Conservation (phyloP, 2,329 filamentous ascomycete species). For the Colletotrichum trifolii region DNA sequence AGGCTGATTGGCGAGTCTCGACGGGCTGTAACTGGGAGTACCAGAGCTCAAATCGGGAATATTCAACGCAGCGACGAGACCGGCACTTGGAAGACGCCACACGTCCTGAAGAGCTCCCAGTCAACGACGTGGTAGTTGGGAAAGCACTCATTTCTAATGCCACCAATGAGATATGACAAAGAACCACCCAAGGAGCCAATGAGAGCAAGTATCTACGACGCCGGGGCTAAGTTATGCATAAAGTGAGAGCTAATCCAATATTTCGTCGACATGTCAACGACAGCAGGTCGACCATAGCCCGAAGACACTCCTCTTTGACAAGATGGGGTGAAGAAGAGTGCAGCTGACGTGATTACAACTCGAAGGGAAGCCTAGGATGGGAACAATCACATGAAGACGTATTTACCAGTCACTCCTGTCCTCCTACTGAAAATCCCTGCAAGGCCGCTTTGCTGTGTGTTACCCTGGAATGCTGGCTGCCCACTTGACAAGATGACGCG, state of each 20-base stretch:
- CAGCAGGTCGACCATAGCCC: background rate
- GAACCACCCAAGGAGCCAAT: background rate
- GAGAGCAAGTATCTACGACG: background rate
- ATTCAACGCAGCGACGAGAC: background rate
- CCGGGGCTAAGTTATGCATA: conserved; percentile 28
- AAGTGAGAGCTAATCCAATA: background rate
- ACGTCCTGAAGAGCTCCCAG: too few species aligned
- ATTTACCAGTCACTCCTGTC: too few species aligned
- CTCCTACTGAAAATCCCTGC: too few species aligned
- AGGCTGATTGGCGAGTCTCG: too few species aligned
- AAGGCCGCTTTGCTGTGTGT: too few species aligned
- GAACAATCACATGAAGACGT: too few species aligned
- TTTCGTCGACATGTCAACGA: background rate
- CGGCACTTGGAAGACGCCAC: conserved; percentile 3
- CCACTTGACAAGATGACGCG: too few species aligned
- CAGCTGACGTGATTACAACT: background rate
- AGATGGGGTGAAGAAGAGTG: background rate
- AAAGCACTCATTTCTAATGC: background rate
- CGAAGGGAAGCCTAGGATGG: too few species aligned
- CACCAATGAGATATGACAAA: background rate
- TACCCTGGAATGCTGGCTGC: too few species aligned
- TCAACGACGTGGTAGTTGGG: too few species aligned
- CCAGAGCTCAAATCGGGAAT: background rate
- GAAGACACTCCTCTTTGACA: background rate
- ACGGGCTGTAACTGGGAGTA: too few species aligned